A percentile compares a stretch with the other conserved stretches of the same genome.
Evolutionary conservation across 2,329 filamentous ascomycete genomes (phyloP).

Genomic region (Stromatinia cepivora): DNA sequence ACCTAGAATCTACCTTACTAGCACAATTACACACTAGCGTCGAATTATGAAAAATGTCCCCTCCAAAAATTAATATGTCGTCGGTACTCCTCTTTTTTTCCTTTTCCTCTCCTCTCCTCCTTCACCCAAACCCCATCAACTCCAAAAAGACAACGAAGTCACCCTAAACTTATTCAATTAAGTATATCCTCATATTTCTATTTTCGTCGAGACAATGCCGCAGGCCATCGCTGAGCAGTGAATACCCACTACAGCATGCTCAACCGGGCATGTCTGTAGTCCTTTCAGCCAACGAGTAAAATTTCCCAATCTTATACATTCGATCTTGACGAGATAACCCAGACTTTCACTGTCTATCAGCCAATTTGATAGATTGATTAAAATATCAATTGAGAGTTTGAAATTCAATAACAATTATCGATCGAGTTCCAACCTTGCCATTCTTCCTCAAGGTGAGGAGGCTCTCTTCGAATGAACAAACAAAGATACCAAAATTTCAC

Average conservation of each 20-base stretch:
- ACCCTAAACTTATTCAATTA: conserved; percentile 47
- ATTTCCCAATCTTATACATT: conserved; percentile 57
- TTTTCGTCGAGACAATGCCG: conserved; percentile 76
- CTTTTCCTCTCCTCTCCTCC: conserved; percentile 30
- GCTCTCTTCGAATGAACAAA: conserved; percentile 22
- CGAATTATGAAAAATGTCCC: conserved; percentile 14
- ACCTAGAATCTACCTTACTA: background rate
- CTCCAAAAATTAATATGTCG: conserved; percentile 31
- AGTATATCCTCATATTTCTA: conserved; percentile 30
- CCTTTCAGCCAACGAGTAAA: conserved; percentile 76
- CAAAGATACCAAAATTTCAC: background rate
- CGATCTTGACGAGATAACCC: conserved; percentile 67
- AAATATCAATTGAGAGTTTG: conserved; percentile 37
- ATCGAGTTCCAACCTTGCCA: conserved; percentile 36
- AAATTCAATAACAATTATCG: conserved; percentile 39
- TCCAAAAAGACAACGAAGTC: conserved; percentile 65
- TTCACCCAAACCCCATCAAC: conserved; percentile 26
- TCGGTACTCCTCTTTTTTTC: conserved; percentile 12
- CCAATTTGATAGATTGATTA: conserved; percentile 27
- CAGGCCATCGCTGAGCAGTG: conserved; percentile 88
- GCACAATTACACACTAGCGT: conserved; percentile 2
- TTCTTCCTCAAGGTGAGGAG: conserved; percentile 19
- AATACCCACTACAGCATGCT: conserved; percentile 75
- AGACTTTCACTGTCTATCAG: conserved; percentile 48
- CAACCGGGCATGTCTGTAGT: conserved; percentile 66